Percentiles rank a stretch among this genome's conserved stretches.
These are phyloP conservation scores for Diversispora epigaea DNA, from an alignment of 192 early-diverging fungal genomes.

Conservation along the genomic window DNA sequence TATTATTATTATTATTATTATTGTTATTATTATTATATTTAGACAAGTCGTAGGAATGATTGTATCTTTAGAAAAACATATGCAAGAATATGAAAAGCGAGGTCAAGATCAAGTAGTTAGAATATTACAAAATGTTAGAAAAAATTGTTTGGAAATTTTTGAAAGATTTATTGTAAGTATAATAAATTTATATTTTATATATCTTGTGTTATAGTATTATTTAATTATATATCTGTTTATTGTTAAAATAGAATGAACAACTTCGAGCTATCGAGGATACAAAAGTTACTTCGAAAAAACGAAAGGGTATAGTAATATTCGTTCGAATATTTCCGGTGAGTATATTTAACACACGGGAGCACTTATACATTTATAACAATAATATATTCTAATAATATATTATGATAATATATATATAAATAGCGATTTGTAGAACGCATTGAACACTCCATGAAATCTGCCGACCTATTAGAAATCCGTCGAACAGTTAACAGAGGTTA, in stretches of 20 bases:
- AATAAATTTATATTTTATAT: slow-evolving; percentile 6
- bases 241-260: slow-evolving; percentile 72
- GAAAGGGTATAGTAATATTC: slow-evolving; percentile 87
- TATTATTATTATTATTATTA: slow-evolving; percentile 8
- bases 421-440: slow-evolving; percentile 78
- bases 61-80: slow-evolving; percentile 68
- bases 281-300: slow-evolving; percentile 81
- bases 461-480: slow-evolving; percentile 66
- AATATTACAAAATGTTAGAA: slow-evolving; percentile 65
- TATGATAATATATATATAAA: not conserved
- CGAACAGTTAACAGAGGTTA: slow-evolving; percentile 75
- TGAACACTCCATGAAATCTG: slow-evolving; percentile 58
- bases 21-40: not conserved
- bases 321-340: slow-evolving; percentile 85
- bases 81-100: slow-evolving; percentile 67
- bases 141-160: slow-evolving; percentile 69
- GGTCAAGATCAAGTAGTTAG: slow-evolving; percentile 70
- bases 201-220: not conserved
- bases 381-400: no score
- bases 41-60: slow-evolving; percentile 82
- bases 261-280: slow-evolving; percentile 88
- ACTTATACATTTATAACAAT: no score
- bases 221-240: slow-evolving; percentile 10
- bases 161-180: slow-evolving; percentile 69
- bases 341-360: not conserved